Evolutionary conservation across 495 filamentous ascomycete species (phyloP).

Genomic region (Clavariopsis aquatica): DNA sequence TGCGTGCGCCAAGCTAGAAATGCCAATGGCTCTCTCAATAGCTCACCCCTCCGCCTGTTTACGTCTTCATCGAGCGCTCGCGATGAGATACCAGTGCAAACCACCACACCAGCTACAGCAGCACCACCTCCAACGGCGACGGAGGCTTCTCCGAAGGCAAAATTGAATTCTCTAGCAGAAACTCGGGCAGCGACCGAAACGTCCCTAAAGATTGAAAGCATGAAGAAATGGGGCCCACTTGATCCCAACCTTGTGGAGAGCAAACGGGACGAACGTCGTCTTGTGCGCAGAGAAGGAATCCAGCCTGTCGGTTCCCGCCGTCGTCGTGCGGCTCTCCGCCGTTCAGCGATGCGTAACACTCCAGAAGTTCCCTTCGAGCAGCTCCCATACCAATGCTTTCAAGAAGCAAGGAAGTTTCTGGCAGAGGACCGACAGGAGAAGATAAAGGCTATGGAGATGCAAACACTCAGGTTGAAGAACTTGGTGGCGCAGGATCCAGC

Average conservation of each 20-base stretch:
- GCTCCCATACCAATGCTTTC: constrained; percentile 94
- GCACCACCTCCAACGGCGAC: constrained; percentile 28
- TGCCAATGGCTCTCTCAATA: constrained; percentile 8
- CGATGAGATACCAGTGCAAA: constrained; percentile 23
- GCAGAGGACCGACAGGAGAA: constrained; percentile 81
- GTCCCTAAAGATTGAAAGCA: constrained; percentile 1
- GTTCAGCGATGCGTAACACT: constrained; percentile 46
- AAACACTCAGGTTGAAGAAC: constrained; percentile 55
- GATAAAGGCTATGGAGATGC: constrained; percentile 57
- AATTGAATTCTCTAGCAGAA: neutral
- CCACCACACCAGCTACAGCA: neutral
- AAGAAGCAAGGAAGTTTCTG: constrained; percentile 86
- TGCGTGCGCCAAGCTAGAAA: constrained; percentile 25
- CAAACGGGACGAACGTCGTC: constrained; percentile 38
- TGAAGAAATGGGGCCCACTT: constrained; percentile 31
- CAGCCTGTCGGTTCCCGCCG: constrained; percentile 60
- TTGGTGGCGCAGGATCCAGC: constrained; percentile 61
- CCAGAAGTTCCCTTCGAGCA: constrained; percentile 82
- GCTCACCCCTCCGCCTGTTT: constrained; percentile 27
- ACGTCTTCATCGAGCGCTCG: constrained; percentile 31
- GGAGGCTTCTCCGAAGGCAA: neutral
- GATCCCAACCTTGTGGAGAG: constrained; percentile 39
- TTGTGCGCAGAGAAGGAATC: constrained; percentile 33
- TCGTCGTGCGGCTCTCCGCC: constrained; percentile 73
- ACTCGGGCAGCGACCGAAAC: neutral